phyloP scores from a whole-genome alignment of 345 rosid genomes.

The Bretschneidera sinensis region DNA sequence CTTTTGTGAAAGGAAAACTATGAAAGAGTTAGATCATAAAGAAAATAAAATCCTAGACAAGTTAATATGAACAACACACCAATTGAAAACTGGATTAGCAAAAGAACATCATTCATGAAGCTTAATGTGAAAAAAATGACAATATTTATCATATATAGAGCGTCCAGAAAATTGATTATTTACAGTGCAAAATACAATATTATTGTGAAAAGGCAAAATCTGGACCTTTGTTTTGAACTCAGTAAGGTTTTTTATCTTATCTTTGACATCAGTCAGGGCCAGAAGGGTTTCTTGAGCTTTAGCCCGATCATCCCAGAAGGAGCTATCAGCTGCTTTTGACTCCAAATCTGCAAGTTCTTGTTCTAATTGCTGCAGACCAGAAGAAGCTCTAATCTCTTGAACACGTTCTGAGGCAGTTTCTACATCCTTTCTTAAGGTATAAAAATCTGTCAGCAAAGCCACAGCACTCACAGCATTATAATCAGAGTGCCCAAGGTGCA shows the following conservation, averaged over 20 bases:
- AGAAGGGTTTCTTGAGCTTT: constrained; percentile 71
- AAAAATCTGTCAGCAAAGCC: constrained; percentile 56
- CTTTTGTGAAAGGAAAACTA: too few relatives aligned
- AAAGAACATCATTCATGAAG: too few relatives aligned
- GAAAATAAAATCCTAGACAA: too few relatives aligned
- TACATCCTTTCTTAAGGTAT: constrained; percentile 74
- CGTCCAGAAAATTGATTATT: too few relatives aligned
- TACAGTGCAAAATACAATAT: background rate
- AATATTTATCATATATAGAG: too few relatives aligned
- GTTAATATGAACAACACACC: too few relatives aligned
- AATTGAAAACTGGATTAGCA: too few relatives aligned
- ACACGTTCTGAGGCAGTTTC: constrained; percentile 61
- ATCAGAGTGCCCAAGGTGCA: background rate
- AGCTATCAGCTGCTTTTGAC: constrained; percentile 56
- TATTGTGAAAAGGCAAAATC: constrained; percentile 4
- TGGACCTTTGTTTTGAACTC: constrained; percentile 73
- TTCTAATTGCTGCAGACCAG: constrained; percentile 50
- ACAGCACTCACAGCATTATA: background rate
- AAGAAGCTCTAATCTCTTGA: constrained; percentile 61
- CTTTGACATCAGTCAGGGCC: constrained; percentile 73
- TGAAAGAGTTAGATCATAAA: too few relatives aligned
- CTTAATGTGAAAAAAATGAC: too few relatives aligned
- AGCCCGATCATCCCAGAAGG: constrained; percentile 87
- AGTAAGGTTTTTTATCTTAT: constrained; percentile 47
- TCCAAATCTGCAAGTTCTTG: constrained; percentile 54